Conservation (phyloP, 495 filamentous ascomycete genomes). For the Clohesyomyces aquaticus region DNA sequence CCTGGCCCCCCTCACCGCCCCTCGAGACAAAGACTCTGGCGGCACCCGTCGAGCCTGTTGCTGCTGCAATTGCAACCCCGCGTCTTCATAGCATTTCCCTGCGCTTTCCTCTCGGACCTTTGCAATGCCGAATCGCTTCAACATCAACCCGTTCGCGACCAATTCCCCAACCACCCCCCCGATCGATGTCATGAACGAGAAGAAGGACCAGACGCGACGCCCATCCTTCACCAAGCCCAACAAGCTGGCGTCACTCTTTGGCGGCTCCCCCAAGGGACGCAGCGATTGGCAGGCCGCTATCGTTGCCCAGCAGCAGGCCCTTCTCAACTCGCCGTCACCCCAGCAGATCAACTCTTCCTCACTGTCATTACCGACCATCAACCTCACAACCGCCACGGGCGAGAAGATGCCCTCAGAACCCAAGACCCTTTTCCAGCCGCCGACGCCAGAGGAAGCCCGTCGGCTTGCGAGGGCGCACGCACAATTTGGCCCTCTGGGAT, state of each 20-base stretch:
- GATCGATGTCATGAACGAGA: conserved; percentile 43
- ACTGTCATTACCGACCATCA: conserved; percentile 87
- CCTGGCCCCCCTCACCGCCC: not conserved
- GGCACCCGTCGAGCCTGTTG: no score
- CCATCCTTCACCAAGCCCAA: conserved; percentile 71
- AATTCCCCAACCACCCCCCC: conserved; percentile 32
- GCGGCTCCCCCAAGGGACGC: conserved; percentile 63
- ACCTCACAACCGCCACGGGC: conserved; percentile 82
- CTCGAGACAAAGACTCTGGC: not conserved
- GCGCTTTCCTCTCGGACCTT: no score
- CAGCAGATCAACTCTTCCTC: conserved; percentile 67
- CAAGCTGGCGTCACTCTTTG: conserved; percentile 59
- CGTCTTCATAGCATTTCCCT: no score
- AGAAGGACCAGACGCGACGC: conserved; percentile 37
- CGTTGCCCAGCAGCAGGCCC: conserved; percentile 60
- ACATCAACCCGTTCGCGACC: conserved; percentile 47
- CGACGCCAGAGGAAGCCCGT: conserved; percentile 80
- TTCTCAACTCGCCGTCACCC: conserved; percentile 61
- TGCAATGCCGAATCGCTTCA: conserved; percentile 9
- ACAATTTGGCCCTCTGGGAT: conserved; percentile 86
- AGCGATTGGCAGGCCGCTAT: conserved; percentile 58
- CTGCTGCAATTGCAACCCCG: no score
- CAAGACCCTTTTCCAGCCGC: conserved; percentile 83
- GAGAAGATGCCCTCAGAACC: conserved; percentile 73
- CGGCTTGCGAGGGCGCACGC: conserved; percentile 78